Percentiles rank a stretch among this genome's conserved stretches.
These are phyloP conservation scores for Aspergillus floridensis DNA, from an alignment of 2,329 filamentous ascomycete species.

Conservation along the genomic window DNA sequence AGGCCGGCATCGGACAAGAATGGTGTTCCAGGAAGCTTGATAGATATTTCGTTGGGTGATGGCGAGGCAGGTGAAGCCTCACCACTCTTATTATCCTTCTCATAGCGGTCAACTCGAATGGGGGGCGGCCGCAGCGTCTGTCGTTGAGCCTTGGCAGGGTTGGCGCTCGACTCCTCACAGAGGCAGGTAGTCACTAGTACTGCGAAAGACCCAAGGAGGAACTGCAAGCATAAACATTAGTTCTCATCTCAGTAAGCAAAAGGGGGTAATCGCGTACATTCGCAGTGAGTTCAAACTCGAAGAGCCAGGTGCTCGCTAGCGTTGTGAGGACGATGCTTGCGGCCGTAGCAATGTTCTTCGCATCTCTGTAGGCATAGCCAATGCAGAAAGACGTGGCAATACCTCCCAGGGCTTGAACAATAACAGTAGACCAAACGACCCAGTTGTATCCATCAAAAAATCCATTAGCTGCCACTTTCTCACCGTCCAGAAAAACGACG, in stretches of 20 bases:
- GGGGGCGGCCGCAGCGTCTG: constrained; percentile 52
- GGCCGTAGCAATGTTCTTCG: constrained; percentile 90
- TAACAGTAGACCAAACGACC: constrained; percentile 82
- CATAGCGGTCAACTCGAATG: constrained; percentile 66
- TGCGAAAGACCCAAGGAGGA: constrained; percentile 72
- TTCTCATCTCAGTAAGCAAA: constrained; percentile 6
- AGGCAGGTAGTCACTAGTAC: constrained; percentile 82
- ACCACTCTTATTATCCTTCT: constrained; percentile 66
- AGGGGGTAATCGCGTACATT: constrained; percentile 59
- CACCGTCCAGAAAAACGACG: constrained; percentile 81
- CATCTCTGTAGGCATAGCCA: constrained; percentile 82
- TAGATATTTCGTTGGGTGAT: constrained; percentile 46
- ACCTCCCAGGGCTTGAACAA: constrained; percentile 79
- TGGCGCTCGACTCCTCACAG: constrained; percentile 62
- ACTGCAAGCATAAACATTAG: constrained; percentile 53
- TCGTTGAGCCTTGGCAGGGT: constrained; percentile 29
- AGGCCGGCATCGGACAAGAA: constrained; percentile 48
- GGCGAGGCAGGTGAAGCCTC: constrained; percentile 22
- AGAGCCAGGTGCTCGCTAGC: constrained; percentile 79
- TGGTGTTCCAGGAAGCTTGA: constrained; percentile 47
- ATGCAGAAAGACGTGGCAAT: constrained; percentile 79
- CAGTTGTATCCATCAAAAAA: constrained; percentile 95
- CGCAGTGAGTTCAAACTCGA: constrained; percentile 70
- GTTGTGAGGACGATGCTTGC: constrained; percentile 89
- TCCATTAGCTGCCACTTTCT: constrained; percentile 75